Percentiles rank a stretch among this genome's conserved stretches.
Conservation (phyloP, 176 grass and related monocot species). For the Alloteropsis semialata region DNA sequence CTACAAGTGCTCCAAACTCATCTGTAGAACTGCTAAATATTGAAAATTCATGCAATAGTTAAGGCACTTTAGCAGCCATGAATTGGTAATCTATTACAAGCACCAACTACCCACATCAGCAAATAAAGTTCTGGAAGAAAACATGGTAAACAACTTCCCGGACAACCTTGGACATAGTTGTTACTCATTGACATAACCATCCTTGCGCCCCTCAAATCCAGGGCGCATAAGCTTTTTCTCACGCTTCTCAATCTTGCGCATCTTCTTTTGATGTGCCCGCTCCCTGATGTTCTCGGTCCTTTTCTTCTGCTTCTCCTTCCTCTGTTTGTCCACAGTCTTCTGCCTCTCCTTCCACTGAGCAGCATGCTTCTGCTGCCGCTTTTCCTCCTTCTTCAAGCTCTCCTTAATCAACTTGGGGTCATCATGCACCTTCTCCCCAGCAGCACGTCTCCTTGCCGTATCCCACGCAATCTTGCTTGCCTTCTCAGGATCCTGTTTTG, state of each 20-base stretch:
- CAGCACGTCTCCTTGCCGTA: conserved; percentile 54
- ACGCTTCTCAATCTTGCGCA: conserved; percentile 81
- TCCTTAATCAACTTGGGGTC: conserved; percentile 76
- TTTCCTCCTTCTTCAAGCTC: conserved; percentile 85
- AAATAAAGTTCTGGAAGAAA: conserved; percentile 14
- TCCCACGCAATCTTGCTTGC: conserved; percentile 73
- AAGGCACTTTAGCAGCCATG: background rate
- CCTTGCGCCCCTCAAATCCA: conserved; percentile 85
- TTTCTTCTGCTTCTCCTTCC: conserved; percentile 58
- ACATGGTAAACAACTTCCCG: background rate
- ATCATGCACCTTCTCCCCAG: conserved; percentile 91
- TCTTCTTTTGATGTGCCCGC: conserved; percentile 76
- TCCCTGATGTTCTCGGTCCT: conserved; percentile 67
- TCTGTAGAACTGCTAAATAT: conserved; percentile 10
- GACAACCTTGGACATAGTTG: background rate
- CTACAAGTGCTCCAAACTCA: background rate
- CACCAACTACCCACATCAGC: background rate
- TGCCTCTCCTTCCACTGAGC: conserved; percentile 71
- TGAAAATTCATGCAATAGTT: conserved; percentile 1
- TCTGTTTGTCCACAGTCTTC: conserved; percentile 43
- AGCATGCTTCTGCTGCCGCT: conserved; percentile 53
- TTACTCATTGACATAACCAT: conserved; percentile 79
- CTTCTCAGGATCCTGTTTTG: conserved; percentile 75
- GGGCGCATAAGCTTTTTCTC: conserved; percentile 94
- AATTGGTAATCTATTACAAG: conserved; percentile 21